phyloP scores from a whole-genome alignment of 2,329 filamentous ascomycete genomes.

The Pseudogymnoascus sp. region DNA sequence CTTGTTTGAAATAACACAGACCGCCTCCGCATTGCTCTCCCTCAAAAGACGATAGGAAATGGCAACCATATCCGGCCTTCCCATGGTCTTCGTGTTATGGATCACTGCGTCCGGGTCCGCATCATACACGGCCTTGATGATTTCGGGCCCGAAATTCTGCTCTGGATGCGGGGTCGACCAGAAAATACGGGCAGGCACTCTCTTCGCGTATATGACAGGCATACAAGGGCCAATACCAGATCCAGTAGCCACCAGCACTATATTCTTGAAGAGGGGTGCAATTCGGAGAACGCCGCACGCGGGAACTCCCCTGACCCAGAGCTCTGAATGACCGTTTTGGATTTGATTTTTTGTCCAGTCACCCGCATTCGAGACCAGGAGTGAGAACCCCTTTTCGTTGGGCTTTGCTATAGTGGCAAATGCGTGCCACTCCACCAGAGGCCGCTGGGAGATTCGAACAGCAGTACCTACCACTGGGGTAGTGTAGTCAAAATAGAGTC shows the following conservation, averaged over 20 bases:
- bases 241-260: constrained; percentile 62
- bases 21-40: constrained; percentile 26
- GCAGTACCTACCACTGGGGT: constrained; percentile 48
- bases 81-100: constrained; percentile 24
- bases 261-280: constrained; percentile 54
- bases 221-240: constrained; percentile 61
- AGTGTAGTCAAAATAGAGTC: constrained; percentile 59
- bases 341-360: constrained; percentile 66
- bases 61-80: constrained; percentile 27
- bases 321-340: constrained; percentile 45
- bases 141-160: constrained; percentile 27
- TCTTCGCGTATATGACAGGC: constrained; percentile 34
- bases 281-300: constrained; percentile 60
- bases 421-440: constrained; percentile 63
- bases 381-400: constrained; percentile 50
- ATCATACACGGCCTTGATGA: constrained; percentile 21
- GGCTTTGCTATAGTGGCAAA: constrained; percentile 65
- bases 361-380: constrained; percentile 63
- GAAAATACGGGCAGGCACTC: constrained; percentile 30
- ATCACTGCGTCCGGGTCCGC: constrained; percentile 28
- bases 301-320: constrained; percentile 63
- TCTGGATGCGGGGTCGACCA: constrained; percentile 29
- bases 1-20: constrained; percentile 30
- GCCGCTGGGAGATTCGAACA: constrained; percentile 52
- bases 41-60: constrained; percentile 22